Evolutionary conservation across 805 yeast species (phyloP).

Genomic region (Torulaspora gathmanii): DNA sequence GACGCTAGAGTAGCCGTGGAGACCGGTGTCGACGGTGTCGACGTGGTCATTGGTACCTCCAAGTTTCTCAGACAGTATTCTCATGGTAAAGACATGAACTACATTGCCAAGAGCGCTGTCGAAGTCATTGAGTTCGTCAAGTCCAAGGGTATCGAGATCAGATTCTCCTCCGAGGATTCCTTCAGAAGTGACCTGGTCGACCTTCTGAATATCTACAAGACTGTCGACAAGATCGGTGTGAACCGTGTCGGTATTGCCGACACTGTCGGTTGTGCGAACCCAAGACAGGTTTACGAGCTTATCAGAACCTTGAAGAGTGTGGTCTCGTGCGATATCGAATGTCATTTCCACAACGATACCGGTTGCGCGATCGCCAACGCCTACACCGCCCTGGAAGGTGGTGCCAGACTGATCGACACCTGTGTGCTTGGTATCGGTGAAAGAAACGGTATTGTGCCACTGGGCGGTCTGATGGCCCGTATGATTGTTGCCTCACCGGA

Average conservation of each 20-base stretch:
- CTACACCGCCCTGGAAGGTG: constrained; percentile 96
- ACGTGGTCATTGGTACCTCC: constrained; percentile 96
- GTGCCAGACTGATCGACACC: constrained; percentile 91
- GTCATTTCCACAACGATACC: constrained; percentile 98
- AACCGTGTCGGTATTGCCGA: constrained; percentile 99
- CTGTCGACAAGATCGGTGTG: constrained; percentile 96
- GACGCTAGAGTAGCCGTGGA: constrained; percentile 96
- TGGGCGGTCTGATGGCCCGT: constrained; percentile 98
- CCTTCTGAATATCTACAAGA: constrained; percentile 87
- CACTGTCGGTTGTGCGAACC: constrained; percentile 98
- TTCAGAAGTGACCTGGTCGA: constrained; percentile 96
- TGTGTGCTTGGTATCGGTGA: constrained; percentile 98
- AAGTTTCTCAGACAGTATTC: constrained; percentile 90
- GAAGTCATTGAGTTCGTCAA: constrained; percentile 97
- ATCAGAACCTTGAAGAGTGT: constrained; percentile 90
- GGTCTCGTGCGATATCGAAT: constrained; percentile 94
- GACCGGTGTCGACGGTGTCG: constrained; percentile 99
- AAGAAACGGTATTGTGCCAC: constrained; percentile 96
- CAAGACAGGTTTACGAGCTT: constrained; percentile 96
- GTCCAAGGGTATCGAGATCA: constrained; percentile 92
- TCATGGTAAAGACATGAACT: constrained; percentile 98
- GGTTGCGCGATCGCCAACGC: constrained; percentile 99
- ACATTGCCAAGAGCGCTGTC: constrained; percentile 90
- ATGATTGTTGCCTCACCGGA: constrained; percentile 99
- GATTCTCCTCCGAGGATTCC: constrained; percentile 95